Conservation (phyloP, 192 early-diverging fungal genomes). For the Dissophora ornata region DNA sequence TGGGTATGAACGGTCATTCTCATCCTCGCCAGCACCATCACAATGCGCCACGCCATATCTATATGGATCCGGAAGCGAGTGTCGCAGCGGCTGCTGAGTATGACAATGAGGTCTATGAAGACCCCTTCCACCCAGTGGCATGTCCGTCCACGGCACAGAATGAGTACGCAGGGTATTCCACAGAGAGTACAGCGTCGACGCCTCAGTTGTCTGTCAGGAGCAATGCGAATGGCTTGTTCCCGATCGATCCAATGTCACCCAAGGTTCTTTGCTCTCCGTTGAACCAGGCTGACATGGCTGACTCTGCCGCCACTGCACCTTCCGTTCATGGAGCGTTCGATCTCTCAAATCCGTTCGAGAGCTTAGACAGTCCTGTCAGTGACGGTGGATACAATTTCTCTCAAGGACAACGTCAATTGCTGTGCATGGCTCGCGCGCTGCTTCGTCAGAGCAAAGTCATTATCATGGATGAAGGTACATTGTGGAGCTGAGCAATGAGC, state of each 20-base stretch:
- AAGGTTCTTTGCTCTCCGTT: conserved; percentile 32
- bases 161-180: conserved; percentile 8
- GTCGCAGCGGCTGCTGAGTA: conserved; percentile 14
- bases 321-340: background rate
- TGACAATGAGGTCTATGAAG: conserved; percentile 6
- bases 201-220: conserved; percentile 6
- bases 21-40: conserved; percentile 27
- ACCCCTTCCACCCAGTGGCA: conserved; percentile 21
- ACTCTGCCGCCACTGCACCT: background rate
- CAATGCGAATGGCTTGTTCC: background rate
- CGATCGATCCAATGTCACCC: conserved; percentile 24
- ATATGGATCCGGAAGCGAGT: conserved; percentile 19
- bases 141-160: background rate
- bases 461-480: conserved; percentile 66
- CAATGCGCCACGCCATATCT: background rate
- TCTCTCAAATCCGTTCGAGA: conserved; percentile 54
- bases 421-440: conserved; percentile 84
- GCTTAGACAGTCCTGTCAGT: conserved; percentile 79
- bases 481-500: no score
- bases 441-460: conserved; percentile 73
- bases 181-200: conserved; percentile 2
- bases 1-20: conserved; percentile 13
- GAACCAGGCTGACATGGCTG: conserved; percentile 11
- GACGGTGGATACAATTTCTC: conserved; percentile 89
- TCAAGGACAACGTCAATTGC: conserved; percentile 82